These are phyloP conservation scores for Phytopythium ostracodes DNA, from an alignment of 352 stramenopile species.

Conservation along the genomic window DNA sequence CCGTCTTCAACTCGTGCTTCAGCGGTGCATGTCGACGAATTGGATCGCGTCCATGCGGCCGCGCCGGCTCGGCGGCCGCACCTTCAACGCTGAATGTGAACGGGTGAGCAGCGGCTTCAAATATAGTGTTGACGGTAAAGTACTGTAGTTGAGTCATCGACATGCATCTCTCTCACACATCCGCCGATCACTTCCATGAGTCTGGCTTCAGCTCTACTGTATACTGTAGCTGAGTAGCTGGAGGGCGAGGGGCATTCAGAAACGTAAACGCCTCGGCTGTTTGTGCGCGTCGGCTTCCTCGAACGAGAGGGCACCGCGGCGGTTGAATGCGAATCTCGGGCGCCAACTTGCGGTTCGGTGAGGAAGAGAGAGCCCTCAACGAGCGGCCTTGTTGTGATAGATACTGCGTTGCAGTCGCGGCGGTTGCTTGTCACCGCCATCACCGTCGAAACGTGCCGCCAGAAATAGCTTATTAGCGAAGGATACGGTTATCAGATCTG, in stretches of 20 bases:
- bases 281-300: background rate
- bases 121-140: background rate
- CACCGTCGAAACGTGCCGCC: background rate
- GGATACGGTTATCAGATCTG: constrained; percentile 9
- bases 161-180: background rate
- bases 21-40: background rate
- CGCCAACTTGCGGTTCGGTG: no score
- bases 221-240: no score
- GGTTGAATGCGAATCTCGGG: background rate
- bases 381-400: background rate
- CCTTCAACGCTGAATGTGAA: background rate
- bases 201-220: background rate
- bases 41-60: background rate
- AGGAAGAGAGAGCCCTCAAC: no score
- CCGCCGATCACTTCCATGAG: background rate
- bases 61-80: background rate
- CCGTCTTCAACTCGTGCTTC: background rate
- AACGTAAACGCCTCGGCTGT: background rate
- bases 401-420: background rate
- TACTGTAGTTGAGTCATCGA: no score
- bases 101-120: background rate
- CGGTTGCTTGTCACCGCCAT: background rate
- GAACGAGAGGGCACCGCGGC: background rate
- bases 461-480: background rate
- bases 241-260: background rate